Evolutionary conservation across 768 basidiomycete genomes (phyloP).

Genomic region (Pleurotus ostreatus): DNA sequence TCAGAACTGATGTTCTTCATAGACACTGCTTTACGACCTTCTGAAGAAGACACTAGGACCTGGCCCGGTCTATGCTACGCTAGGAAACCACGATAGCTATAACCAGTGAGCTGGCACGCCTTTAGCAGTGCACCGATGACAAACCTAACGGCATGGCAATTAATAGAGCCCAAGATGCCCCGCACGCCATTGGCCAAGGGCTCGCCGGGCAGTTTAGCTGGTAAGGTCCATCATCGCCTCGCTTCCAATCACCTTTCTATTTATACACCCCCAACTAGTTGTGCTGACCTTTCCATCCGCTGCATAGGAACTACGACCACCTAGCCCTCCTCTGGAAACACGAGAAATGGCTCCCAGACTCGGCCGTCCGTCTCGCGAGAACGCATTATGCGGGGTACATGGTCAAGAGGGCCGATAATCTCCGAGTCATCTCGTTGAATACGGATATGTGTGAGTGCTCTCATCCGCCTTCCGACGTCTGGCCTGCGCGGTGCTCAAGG

Average conservation of each 20-base stretch:
- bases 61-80: conserved; percentile 70
- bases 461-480: neutral
- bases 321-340: conserved; percentile 67
- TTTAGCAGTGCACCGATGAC: neutral
- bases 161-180: conserved; percentile 55
- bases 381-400: conserved; percentile 73
- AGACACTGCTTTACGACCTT: conserved; percentile 66
- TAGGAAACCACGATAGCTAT: conserved; percentile 78
- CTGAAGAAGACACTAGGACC: conserved; percentile 57
- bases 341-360: conserved; percentile 62
- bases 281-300: neutral
- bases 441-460: conserved; percentile 64
- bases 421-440: conserved; percentile 71
- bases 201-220: conserved; percentile 64
- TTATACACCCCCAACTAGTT: neutral
- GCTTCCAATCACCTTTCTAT: neutral
- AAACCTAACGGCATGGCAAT: no score
- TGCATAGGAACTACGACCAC: conserved; percentile 70
- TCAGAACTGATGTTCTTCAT: neutral
- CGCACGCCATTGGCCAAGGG: conserved; percentile 48
- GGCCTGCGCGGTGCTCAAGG: conserved; percentile 4
- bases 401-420: conserved; percentile 60
- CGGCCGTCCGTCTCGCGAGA: conserved; percentile 51
- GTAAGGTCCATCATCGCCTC: conserved; percentile 25
- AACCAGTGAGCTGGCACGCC: conserved; percentile 41